These are phyloP conservation scores for Leptomonas seymouri DNA, from an alignment of 208 protist species.

Conservation along the genomic window DNA sequence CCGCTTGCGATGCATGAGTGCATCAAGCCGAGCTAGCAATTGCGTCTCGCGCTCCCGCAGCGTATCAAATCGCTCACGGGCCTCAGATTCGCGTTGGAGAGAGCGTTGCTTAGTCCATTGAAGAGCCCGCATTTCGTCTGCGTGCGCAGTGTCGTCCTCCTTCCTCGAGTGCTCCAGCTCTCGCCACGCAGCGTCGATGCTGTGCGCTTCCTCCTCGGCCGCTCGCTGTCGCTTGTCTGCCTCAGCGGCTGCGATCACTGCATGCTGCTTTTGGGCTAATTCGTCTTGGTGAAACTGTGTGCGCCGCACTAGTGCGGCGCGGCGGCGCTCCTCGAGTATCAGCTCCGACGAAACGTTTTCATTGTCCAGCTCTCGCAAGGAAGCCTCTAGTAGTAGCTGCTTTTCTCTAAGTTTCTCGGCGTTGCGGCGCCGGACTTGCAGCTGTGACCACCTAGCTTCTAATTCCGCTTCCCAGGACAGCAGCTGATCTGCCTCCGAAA, in stretches of 20 bases:
- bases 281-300: conserved; percentile 28
- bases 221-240: not conserved
- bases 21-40: conserved; percentile 25
- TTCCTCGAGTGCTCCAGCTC: conserved; percentile 19
- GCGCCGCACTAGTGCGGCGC: conserved; percentile 29
- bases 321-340: conserved; percentile 19
- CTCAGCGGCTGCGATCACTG: not conserved
- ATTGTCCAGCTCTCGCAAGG: conserved; percentile 39
- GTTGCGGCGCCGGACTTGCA: conserved; percentile 11
- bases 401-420: conserved; percentile 2
- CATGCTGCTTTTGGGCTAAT: conserved; percentile 15
- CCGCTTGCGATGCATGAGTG: conserved; percentile 30
- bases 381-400: conserved; percentile 40
- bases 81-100: conserved; percentile 16
- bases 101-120: conserved; percentile 30
- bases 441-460: conserved; percentile 15
- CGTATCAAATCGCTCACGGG: conserved; percentile 25
- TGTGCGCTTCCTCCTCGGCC: conserved; percentile 14
- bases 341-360: conserved; percentile 37
- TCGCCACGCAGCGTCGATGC: conserved; percentile 13
- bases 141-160: conserved; percentile 33
- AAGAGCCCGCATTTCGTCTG: conserved; percentile 30
- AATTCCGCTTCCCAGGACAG: conserved; percentile 19
- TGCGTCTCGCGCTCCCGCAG: conserved; percentile 36
- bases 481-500: conserved; percentile 20